Evolutionary conservation across 139 green algal species (phyloP).

Genomic region (Trebouxia sp.): DNA sequence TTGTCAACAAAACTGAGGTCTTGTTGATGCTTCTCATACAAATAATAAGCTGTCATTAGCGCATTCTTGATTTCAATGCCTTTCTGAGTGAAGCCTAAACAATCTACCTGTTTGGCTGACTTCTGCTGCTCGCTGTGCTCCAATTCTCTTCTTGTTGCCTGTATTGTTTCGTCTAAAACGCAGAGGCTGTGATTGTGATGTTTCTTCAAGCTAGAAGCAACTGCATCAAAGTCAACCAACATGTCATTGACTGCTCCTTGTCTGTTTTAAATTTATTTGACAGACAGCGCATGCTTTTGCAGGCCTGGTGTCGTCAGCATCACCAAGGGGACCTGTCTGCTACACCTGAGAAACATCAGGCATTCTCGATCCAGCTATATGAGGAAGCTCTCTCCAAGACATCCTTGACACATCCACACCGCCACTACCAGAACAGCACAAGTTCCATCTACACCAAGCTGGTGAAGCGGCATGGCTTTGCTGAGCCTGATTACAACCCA

Average conservation of each 20-base stretch:
- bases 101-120: no score
- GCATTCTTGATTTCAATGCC: no score
- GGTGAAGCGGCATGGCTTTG: conserved; percentile 1
- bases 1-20: no score
- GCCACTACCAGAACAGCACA: not conserved
- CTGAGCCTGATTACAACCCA: not conserved
- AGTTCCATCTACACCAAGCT: not conserved
- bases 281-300: not conserved
- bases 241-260: not conserved
- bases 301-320: conserved; percentile 4
- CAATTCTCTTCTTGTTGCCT: no score
- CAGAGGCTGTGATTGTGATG: no score
- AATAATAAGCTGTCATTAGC: no score
- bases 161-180: no score
- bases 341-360: not conserved
- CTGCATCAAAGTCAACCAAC: not conserved
- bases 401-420: not conserved
- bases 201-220: not conserved
- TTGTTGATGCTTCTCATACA: no score
- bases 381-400: conserved; percentile 2
- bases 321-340: not conserved
- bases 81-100: no score
- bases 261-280: no score
- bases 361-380: not conserved
- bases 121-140: no score